These are phyloP conservation scores for Volvox carteri DNA, from an alignment of 163 green algal genomes.

Conservation along the genomic window DNA sequence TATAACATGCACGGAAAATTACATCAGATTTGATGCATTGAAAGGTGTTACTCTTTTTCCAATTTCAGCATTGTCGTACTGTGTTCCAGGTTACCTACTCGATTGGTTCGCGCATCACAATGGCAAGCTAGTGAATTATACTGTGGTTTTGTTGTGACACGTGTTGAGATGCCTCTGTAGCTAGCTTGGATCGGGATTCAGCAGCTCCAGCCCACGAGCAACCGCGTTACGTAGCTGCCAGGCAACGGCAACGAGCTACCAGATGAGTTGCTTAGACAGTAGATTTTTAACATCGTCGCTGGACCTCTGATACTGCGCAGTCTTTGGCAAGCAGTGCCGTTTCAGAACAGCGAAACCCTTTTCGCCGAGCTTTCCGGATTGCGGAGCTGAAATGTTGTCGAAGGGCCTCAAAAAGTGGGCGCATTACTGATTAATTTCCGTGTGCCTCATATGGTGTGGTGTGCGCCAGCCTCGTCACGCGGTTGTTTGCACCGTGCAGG, in stretches of 20 bases:
- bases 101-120: no score
- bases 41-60: no score
- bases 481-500: slow-evolving; percentile 38
- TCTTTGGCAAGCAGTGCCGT: neutral
- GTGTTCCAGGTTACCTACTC: no score
- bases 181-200: neutral
- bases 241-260: neutral
- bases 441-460: neutral
- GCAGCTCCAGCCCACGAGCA: neutral
- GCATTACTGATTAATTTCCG: neutral
- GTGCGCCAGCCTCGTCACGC: neutral
- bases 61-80: no score
- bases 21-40: no score
- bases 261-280: slow-evolving; percentile 10
- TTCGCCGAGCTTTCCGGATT: neutral
- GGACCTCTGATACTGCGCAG: neutral
- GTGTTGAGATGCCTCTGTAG: neutral
- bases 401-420: slow-evolving; percentile 51
- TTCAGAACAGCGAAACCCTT: slow-evolving; percentile 25
- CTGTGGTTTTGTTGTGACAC: no score
- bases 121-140: no score
- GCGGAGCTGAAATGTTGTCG: slow-evolving; percentile 36
- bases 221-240: slow-evolving; percentile 4
- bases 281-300: no score
- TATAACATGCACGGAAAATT: no score